Percentiles rank a stretch among this genome's conserved stretches.
Evolutionary conservation across 441 rosid species (phyloP).

Genomic region (Corymbia calophylla): DNA sequence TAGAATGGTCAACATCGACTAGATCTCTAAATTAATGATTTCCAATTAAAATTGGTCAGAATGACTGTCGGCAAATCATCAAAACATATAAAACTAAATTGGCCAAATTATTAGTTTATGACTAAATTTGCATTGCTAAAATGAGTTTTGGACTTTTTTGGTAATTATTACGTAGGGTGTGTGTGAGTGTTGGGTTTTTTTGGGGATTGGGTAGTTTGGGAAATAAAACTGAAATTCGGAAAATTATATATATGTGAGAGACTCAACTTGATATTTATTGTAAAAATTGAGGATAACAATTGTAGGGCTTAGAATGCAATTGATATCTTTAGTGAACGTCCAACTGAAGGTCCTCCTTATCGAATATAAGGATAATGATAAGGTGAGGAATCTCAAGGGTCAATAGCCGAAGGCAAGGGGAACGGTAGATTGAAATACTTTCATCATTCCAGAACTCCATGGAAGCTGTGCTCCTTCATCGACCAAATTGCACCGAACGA

Average conservation of each 20-base stretch:
- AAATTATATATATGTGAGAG: neutral
- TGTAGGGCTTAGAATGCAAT: neutral
- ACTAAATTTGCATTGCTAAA: accelerated
- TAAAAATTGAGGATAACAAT: neutral
- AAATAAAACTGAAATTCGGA: neutral
- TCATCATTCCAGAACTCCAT: neutral
- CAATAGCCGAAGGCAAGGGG: neutral
- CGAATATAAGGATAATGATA: neutral
- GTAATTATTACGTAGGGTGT: neutral
- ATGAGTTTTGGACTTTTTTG: neutral
- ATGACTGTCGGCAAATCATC: neutral
- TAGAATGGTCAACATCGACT: accelerated
- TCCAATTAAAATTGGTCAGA: accelerated
- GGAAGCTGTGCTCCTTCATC: neutral
- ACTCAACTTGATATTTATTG: neutral
- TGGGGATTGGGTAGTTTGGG: neutral
- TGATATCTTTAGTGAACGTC: neutral
- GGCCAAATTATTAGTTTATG: too few species aligned
- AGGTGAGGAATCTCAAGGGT: neutral
- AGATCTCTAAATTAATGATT: neutral
- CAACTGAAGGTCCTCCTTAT: neutral
- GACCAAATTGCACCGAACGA: neutral
- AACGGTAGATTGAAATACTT: neutral
- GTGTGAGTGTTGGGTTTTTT: neutral
- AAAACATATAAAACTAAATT: accelerated